Base-by-base conservation (phyloP, 495 filamentous ascomycete genomes). In the Hapsidospora chrysogenum region DNA sequence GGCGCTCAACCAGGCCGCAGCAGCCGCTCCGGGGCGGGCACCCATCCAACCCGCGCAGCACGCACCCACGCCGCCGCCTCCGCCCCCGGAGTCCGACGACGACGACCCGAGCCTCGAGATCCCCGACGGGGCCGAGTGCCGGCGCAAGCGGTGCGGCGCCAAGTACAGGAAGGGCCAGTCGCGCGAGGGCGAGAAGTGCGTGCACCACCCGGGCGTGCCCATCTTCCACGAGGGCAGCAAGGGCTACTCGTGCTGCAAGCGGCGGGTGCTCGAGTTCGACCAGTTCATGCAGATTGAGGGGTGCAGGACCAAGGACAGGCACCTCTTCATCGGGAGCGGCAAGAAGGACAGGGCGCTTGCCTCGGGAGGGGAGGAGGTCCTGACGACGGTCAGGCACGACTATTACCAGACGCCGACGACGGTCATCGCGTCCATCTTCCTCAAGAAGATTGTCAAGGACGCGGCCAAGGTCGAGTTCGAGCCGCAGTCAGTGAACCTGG, bases 161-260 rank as follows among this genome's bases (percentile, higher is more conserved):
- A 55, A 46, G 25, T 94, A 85, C 47, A 61, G 63, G 31, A 66
- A 71, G 16, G 67, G 63, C 2, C 47, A 58, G 19, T 57, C 59
- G 26, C 56, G 84, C 29, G 75, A 82, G 15, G 73, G 61, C n/a
- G 83, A 89, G 61, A 68, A 69, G 36, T 95, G 86, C 47, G 64
- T 79, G 14, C 77, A 85, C 47, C 86, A 95, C 57, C 83, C 86
- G 4, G 86, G 86, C 17, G 67, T 61, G 5, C 80, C 86, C 17
- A 72, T 96, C 41, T 97, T 97, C 58, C 89, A 97, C 54, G 89
- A 97, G 61, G 89, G 87, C 16, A 86, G 77, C 54, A 97, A 97
- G 62, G 89, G 89, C 7, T 97, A 87, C 68, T 82, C 72, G 17
- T 97, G 89, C 65, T 97, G 89, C 61, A 96, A 96, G 70, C 64